These are phyloP conservation scores for Clonostachys chloroleuca DNA, from an alignment of 2,329 filamentous ascomycete genomes.

Conservation along the genomic window DNA sequence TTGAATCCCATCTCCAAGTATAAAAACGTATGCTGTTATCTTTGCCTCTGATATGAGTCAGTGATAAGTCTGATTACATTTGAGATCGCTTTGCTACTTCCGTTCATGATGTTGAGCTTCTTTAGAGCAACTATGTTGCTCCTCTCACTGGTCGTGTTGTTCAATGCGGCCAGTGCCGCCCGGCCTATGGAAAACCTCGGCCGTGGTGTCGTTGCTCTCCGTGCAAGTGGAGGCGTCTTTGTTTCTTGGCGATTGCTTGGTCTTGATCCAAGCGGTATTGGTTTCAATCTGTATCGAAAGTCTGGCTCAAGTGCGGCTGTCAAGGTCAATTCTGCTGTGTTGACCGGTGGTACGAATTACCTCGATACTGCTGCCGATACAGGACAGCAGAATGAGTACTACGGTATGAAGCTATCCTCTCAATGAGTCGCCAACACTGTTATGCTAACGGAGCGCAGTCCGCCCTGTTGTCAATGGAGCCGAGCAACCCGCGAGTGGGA, in stretches of 20 bases:
- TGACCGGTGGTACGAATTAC: background rate
- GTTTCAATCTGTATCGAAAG: background rate
- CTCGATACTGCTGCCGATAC: background rate
- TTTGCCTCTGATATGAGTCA: too few species aligned
- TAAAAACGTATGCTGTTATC: too few species aligned
- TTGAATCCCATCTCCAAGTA: too few species aligned
- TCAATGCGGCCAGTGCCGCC: too few species aligned
- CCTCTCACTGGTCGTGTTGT: too few species aligned
- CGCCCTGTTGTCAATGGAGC: background rate
- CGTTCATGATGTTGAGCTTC: too few species aligned
- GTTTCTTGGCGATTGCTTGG: background rate
- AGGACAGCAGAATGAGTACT: background rate
- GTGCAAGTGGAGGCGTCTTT: background rate
- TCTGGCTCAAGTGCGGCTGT: background rate
- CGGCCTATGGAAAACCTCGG: background rate
- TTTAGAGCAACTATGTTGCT: too few species aligned
- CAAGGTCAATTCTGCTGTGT: background rate
- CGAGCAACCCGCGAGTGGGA: background rate
- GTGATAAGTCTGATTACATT: too few species aligned
- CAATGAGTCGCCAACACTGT: too few species aligned
- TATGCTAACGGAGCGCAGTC: background rate
- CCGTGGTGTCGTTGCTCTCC: background rate
- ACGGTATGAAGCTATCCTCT: background rate
- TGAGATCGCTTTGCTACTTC: too few species aligned
- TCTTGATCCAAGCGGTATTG: background rate